A percentile compares a stretch with the other conserved stretches of the same genome.
Conservation (phyloP, 441 rosid genomes). For the Metrosideros polymorpha region DNA sequence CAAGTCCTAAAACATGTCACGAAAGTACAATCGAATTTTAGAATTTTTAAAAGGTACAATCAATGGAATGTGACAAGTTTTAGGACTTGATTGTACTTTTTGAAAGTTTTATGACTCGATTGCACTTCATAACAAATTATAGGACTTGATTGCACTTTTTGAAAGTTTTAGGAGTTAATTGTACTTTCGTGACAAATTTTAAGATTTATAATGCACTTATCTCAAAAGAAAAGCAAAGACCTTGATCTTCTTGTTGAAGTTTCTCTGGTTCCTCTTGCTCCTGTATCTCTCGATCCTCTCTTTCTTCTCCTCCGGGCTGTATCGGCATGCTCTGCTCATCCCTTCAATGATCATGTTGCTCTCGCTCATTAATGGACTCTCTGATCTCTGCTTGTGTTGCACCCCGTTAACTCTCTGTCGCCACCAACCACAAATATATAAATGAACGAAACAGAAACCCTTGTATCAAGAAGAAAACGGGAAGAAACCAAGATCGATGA, state of each 20-base stretch:
- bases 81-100: too few relatives aligned
- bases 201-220: too few relatives aligned
- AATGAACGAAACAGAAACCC: neutral
- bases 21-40: too few relatives aligned
- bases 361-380: conserved; percentile 53
- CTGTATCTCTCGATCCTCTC: conserved; percentile 78
- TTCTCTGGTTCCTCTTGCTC: conserved; percentile 73
- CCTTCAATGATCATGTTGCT: conserved; percentile 81
- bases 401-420: conserved; percentile 13
- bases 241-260: conserved; percentile 97
- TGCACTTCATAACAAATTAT: too few relatives aligned
- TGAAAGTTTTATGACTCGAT: too few relatives aligned
- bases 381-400: conserved; percentile 35
- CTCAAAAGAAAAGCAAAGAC: conserved; percentile 16
- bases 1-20: too few relatives aligned
- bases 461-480: neutral
- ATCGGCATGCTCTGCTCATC: conserved; percentile 69
- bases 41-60: too few relatives aligned
- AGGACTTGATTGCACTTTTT: too few relatives aligned
- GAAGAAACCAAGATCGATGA: neutral
- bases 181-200: too few relatives aligned
- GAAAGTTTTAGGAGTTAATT: too few relatives aligned
- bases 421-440: neutral
- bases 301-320: conserved; percentile 83
- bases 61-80: too few relatives aligned